Conservation (phyloP, 805 yeast genomes). For the Metschnikowia noctiluminum region DNA sequence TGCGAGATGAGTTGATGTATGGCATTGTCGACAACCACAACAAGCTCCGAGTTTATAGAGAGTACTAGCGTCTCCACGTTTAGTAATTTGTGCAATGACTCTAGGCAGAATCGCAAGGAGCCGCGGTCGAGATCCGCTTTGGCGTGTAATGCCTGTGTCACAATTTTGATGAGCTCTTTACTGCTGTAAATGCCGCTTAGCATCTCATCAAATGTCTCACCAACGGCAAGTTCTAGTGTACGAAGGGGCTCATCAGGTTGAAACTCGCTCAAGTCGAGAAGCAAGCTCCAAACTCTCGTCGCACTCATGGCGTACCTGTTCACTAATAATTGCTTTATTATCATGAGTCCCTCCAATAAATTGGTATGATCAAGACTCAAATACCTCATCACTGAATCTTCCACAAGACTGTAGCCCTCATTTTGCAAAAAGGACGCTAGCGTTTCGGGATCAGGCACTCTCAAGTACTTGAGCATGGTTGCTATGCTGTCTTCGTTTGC, state of each 20-base stretch:
- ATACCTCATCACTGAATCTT: constrained; percentile 21
- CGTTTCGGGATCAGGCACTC: constrained; percentile 14
- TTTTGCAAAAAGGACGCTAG: constrained; percentile 16
- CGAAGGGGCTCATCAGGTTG: constrained; percentile 9
- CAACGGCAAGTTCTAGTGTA: constrained; percentile 25
- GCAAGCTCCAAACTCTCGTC: constrained; percentile 23
- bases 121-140: not conserved
- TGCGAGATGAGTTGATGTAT: constrained; percentile 27
- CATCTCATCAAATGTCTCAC: constrained; percentile 31
- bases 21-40: constrained; percentile 26
- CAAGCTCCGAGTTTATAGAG: constrained; percentile 18
- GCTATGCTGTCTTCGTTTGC: constrained; percentile 16
- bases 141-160: constrained; percentile 17
- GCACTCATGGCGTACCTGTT: constrained; percentile 22
- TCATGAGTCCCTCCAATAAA: constrained; percentile 30
- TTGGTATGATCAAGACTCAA: constrained; percentile 13
- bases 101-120: constrained; percentile 21
- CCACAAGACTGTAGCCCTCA: constrained; percentile 17
- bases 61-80: constrained; percentile 18
- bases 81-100: constrained; percentile 26
- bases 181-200: constrained; percentile 26
- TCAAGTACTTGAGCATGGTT: constrained; percentile 18
- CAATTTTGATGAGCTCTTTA: constrained; percentile 17
- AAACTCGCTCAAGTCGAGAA: constrained; percentile 20
- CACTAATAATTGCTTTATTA: constrained; percentile 36